Evolutionary conservation across 768 basidiomycete species (phyloP).

Genomic region (Russula abietina): DNA sequence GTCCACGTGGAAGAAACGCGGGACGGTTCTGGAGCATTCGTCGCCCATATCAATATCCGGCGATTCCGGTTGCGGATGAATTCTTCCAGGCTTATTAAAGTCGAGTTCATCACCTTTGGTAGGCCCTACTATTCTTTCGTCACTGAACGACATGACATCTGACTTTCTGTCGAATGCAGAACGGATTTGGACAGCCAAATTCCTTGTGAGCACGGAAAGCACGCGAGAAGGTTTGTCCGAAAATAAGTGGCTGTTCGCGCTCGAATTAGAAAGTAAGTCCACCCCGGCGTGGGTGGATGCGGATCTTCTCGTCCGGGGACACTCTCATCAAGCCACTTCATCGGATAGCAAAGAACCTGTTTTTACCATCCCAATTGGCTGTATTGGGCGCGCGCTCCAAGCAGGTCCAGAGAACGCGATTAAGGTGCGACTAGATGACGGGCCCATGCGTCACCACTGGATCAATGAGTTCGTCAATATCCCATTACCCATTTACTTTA

Average conservation of each 20-base stretch:
- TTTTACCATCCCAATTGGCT: not conserved
- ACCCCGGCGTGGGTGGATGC: slow-evolving; percentile 55
- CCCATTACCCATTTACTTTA: not conserved
- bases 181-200: slow-evolving; percentile 52
- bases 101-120: slow-evolving; percentile 66
- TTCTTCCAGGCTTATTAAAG: slow-evolving; percentile 45
- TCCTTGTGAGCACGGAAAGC: slow-evolving; percentile 29
- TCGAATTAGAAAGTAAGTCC: slow-evolving; percentile 50
- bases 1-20: slow-evolving; percentile 46
- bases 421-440: slow-evolving; percentile 7
- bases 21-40: slow-evolving; percentile 41
- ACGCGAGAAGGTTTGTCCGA: slow-evolving; percentile 11
- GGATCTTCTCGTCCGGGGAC: slow-evolving; percentile 39
- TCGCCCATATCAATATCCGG: slow-evolving; percentile 44
- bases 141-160: not conserved
- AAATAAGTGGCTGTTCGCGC: slow-evolving; percentile 38
- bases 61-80: slow-evolving; percentile 68
- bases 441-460: slow-evolving; percentile 12
- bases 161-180: slow-evolving; percentile 31
- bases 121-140: slow-evolving; percentile 1
- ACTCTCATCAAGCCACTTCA: not conserved
- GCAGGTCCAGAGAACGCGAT: slow-evolving; percentile 8
- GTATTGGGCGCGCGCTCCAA: not conserved
- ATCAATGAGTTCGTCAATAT: slow-evolving; percentile 37
- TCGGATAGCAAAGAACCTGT: not conserved